Evolutionary conservation across 495 filamentous ascomycete genomes (phyloP), one percentile per base, ranked within the genome.

Genomic region (Glutinoglossum americanum): DNA sequence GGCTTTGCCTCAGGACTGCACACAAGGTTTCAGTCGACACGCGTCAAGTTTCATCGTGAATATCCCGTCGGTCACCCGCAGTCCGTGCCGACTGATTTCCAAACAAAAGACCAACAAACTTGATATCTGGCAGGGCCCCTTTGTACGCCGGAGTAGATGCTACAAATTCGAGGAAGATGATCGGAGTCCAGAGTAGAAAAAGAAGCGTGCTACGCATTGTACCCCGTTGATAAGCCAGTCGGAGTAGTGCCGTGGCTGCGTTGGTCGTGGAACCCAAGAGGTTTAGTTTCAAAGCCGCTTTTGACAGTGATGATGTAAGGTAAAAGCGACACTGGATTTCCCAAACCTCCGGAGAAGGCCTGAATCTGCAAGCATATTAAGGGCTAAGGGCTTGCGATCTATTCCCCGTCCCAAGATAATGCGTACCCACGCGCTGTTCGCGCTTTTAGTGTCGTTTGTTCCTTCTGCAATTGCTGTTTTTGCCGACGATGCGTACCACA

Each of bases 401-500:
- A 28, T 28, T 53, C 13, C 47, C 19, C 26, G 25, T 32, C 17
- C 4, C 49, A 28, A 53, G 57, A 64, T 64, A 62, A 75, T 75
- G 73, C 63, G 73, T 69, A 67, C 73, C 56, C 67, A 73, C 64
- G 71, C 67, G 66, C 68, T 68, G 59, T 66, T 73, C 55, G 61
- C 71, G 51, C 57, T 68, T 60, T 62, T 71, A 63, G 67, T 70
- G 59, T 70, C 49, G 60, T 69, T 26, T 69, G 72, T 53, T 64
- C 69, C 59, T 60, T 70, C 61, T 19, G 69, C 74, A 23, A 60
- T 65, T 61, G 89, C 87, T 63, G 82, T 97, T 61, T 94, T 84
- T 72, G 72, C 77, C 54, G 92, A 99, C 64, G 92, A 97, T 66
- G 88, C 94, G 64, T 86, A 82, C 72, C 79, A 86, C 65, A 77